Conservation (phyloP, 805 yeast species). For the Wickerhamomyces mucosus region DNA sequence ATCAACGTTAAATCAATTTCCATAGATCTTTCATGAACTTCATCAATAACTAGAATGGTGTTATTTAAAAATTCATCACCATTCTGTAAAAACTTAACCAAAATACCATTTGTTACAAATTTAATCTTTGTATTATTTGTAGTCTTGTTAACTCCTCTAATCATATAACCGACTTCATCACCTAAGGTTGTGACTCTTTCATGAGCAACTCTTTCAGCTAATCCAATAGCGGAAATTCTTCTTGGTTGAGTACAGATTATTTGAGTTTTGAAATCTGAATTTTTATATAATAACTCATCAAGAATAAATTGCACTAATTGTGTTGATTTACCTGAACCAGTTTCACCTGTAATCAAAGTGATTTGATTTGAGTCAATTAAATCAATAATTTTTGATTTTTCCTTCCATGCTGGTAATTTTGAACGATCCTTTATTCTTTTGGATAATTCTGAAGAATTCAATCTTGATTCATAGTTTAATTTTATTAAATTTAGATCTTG, state of each 20-base stretch:
- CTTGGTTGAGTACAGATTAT: conserved; percentile 93
- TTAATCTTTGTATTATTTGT: conserved; percentile 55
- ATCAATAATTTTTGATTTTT: conserved; percentile 43
- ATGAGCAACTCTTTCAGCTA: conserved; percentile 85
- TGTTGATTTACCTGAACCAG: conserved; percentile 96
- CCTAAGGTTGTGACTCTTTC: conserved; percentile 60
- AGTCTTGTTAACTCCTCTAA: conserved; percentile 81
- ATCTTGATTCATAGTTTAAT: conserved; percentile 25
- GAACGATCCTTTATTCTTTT: conserved; percentile 38
- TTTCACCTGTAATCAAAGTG: conserved; percentile 85
- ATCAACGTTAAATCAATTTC: conserved; percentile 83
- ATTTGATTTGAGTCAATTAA: conserved; percentile 52
- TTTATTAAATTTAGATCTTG: conserved; percentile 26
- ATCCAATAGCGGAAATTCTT: conserved; percentile 89
- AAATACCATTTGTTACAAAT: conserved; percentile 89
- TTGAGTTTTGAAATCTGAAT: conserved; percentile 37
- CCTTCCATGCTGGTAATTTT: conserved; percentile 78
- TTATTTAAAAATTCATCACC: conserved; percentile 36
- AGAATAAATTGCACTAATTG: conserved; percentile 86
- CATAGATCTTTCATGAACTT: conserved; percentile 92
- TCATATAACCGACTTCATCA: conserved; percentile 77
- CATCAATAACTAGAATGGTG: conserved; percentile 75
- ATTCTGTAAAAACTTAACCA: conserved; percentile 70
- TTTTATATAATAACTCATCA: conserved; percentile 43
- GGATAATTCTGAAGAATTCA: conserved; percentile 25